Base-by-base conservation (phyloP, 2,329 filamentous ascomycete genomes). In the Claviceps digitariae region DNA sequence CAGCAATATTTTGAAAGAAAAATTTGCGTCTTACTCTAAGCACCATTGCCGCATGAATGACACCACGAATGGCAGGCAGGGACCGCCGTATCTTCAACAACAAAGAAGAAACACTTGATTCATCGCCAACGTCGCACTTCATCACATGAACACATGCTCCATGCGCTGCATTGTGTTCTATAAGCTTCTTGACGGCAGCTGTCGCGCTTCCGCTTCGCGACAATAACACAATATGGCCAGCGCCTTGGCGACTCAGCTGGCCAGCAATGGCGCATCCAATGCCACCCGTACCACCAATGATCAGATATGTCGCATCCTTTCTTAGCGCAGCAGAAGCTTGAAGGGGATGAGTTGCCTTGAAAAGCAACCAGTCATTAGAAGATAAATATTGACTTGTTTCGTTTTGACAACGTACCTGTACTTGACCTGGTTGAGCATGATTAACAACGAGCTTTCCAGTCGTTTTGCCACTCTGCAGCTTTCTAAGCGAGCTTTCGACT, bases 231-330 rank as follows among this genome's bases (percentile, higher is more conserved):
- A 79, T 61, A 56, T 74, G 68, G 8, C 67, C 66, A 8, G 75
- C 76, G 3, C 76, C 76, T 17, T 71, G 70, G 40, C 64, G 63
- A 5, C 73, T 66, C 72, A 79, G 74, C 69, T 73, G 73, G 6
- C 67, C 67, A 8, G 73, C 64, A 60, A 79, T 71, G 55, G 72
- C 74, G 38, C 72, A 66, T 10, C 75, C 75, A 10, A 79, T 65
- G 21, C 74, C 75, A 36, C 75, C 75, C 0, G 74, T 74, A 27
- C 75, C 74, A 20, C 76, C 75, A 27, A 77, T 69, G 43, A 78
- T 66, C 49, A 78, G 63, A 58, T 78, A 78, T 1, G 73, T 73
- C 3, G 69, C 72, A 54, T 76, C 66, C 1, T 59, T 54, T 46
- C 66, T 67, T 4, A 76, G 62, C 8, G 4, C 43, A 3, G 51